Percentiles rank a stretch among this genome's conserved stretches.
phyloP scores from a whole-genome alignment of 75 land plant genomes.

The Picea sitchensis region DNA sequence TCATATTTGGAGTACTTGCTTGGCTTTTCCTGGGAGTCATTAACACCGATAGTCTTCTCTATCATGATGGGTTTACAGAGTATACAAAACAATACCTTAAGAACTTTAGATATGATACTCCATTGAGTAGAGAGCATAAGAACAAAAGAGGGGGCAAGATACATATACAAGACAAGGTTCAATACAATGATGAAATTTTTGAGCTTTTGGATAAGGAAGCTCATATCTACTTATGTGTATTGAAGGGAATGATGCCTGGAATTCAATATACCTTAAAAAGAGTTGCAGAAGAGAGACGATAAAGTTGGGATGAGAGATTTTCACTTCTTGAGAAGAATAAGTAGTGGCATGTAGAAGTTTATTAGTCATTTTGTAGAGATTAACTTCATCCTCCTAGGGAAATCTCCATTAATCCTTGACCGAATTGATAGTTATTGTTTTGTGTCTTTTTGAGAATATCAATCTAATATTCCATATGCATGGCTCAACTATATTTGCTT shows the following conservation, averaged over 20 bases:
- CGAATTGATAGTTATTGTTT: no score
- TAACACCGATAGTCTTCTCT: slow-evolving; percentile 86
- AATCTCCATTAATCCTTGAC: no score
- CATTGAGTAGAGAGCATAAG: slow-evolving; percentile 85
- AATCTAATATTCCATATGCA: no score
- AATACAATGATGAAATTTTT: slow-evolving; percentile 86
- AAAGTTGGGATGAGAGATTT: no score
- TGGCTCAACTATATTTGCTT: no score
- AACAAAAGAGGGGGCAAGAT: slow-evolving; percentile 85
- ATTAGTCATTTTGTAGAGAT: slow-evolving; percentile 24
- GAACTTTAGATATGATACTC: slow-evolving; percentile 78
- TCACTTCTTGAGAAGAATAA: no score
- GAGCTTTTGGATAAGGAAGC: slow-evolving; percentile 78
- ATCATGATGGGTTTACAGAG: slow-evolving; percentile 27
- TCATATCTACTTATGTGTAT: slow-evolving; percentile 93
- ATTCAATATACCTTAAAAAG: slow-evolving; percentile 72
- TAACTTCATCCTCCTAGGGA: neutral
- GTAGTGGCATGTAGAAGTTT: slow-evolving; percentile 33
- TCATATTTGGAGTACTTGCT: slow-evolving; percentile 68
- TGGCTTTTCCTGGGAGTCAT: slow-evolving; percentile 29
- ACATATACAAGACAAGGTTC: slow-evolving; percentile 95
- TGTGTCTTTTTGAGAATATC: no score
- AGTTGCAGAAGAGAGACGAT: no score
- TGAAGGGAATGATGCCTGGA: slow-evolving; percentile 97
- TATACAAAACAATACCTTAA: neutral